phyloP scores from a whole-genome alignment of 108 stramenopile species.

The Fragilaria radians region DNA sequence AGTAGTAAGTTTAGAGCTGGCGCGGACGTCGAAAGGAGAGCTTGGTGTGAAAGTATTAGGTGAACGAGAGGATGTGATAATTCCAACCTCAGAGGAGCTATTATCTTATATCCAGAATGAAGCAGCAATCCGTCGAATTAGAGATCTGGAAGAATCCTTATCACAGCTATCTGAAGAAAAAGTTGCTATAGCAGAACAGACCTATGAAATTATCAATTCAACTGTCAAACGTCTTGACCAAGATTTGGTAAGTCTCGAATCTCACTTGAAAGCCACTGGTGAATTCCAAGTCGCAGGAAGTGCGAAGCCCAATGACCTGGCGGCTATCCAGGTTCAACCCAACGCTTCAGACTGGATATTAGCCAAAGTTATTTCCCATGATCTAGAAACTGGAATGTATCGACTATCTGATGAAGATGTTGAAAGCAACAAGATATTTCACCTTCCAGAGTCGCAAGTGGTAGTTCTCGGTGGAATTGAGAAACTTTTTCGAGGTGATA shows the following conservation, averaged over 20 bases:
- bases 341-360: constrained; percentile 75
- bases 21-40: constrained; percentile 7
- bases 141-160: constrained; percentile 23
- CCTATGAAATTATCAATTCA: constrained; percentile 47
- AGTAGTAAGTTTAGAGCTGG: constrained; percentile 27
- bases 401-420: constrained; percentile 70
- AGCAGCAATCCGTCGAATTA: constrained; percentile 25
- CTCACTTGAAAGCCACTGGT: constrained; percentile 9
- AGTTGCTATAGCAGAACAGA: constrained; percentile 55
- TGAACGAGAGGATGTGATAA: constrained; percentile 13
- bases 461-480: constrained; percentile 37
- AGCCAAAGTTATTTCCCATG: constrained; percentile 67
- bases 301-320: constrained; percentile 53
- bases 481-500: constrained; percentile 42
- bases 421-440: constrained; percentile 71
- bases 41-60: constrained; percentile 22
- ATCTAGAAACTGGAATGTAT: constrained; percentile 62
- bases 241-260: constrained; percentile 58
- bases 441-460: constrained; percentile 60
- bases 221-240: constrained; percentile 49
- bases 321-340: constrained; percentile 62
- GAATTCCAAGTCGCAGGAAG: constrained; percentile 25
- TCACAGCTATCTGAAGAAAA: constrained; percentile 62
- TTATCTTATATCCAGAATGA: constrained; percentile 26
- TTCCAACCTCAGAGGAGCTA: constrained; percentile 57